Conservation (phyloP, 2,329 filamentous ascomycete species). For the Ceratocystis ficicola region DNA sequence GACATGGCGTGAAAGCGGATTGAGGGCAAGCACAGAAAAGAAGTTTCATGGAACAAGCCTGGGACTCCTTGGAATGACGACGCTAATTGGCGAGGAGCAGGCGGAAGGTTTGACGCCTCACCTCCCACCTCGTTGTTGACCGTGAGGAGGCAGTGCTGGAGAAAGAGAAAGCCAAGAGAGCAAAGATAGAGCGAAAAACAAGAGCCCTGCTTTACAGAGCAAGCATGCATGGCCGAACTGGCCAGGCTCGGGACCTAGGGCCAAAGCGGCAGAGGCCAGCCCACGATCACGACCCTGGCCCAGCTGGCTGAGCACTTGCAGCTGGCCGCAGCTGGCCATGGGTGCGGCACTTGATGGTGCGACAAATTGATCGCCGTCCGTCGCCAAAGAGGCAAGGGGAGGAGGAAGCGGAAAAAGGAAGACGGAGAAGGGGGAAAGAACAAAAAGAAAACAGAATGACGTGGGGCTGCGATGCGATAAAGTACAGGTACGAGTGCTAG, state of each 20-base stretch:
- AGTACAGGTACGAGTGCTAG: neutral
- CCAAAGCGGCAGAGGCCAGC: neutral
- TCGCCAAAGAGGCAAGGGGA: neutral
- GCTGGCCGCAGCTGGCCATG: neutral
- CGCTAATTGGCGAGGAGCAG: neutral
- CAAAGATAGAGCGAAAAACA: neutral
- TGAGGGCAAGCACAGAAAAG: neutral
- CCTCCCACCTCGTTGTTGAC: neutral
- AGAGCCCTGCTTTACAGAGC: neutral
- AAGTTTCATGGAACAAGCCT: neutral
- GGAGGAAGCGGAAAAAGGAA: neutral
- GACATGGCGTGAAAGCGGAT: neutral
- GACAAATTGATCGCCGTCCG: no score
- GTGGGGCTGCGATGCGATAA: neutral
- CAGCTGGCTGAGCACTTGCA: neutral
- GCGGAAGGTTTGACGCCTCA: neutral
- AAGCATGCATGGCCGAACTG: neutral
- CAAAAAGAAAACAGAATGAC: neutral
- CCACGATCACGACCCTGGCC: neutral
- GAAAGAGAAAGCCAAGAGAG: neutral
- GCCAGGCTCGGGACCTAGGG: no score
- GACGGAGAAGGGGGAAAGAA: neutral
- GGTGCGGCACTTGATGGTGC: neutral
- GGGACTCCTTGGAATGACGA: neutral
- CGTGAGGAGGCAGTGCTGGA: slow-evolving; percentile 1